Evolutionary conservation across 1,284 basidiomycete species (phyloP).

Genomic region (Prillingera fragicola): DNA sequence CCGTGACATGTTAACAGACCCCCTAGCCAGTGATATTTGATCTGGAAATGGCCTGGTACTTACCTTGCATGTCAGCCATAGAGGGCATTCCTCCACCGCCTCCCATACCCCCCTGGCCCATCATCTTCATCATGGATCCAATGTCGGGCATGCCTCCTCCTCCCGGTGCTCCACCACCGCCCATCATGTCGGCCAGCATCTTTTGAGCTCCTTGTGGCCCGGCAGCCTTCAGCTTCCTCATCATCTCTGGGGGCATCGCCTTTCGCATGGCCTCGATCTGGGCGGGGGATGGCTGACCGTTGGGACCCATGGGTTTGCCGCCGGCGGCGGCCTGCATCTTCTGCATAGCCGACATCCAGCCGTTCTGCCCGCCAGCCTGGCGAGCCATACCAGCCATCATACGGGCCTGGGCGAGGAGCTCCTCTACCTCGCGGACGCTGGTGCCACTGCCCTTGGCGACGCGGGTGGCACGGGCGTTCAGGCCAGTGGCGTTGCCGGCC

Average conservation of each 20-base stretch:
- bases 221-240: conserved; percentile 72
- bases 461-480: conserved; percentile 80
- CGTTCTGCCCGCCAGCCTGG: conserved; percentile 92
- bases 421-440: conserved; percentile 92
- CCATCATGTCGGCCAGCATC: conserved; percentile 96
- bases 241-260: conserved; percentile 80
- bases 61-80: conserved; percentile 50
- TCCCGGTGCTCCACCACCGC: conserved; percentile 51
- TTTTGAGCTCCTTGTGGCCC: conserved; percentile 78
- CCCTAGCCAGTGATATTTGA: background rate
- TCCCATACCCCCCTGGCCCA: conserved; percentile 43
- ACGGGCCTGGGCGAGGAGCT: conserved; percentile 86
- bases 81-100: conserved; percentile 47
- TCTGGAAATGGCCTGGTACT: conserved; percentile 9
- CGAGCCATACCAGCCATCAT: conserved; percentile 99
- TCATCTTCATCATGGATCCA: conserved; percentile 53
- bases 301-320: conserved; percentile 72
- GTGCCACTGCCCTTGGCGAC: conserved; percentile 95
- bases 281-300: conserved; percentile 81
- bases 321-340: conserved; percentile 82
- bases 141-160: conserved; percentile 53
- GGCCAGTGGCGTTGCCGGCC: conserved; percentile 70
- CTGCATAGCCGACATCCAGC: conserved; percentile 81
- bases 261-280: conserved; percentile 91
- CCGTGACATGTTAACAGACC: background rate